Base-by-base conservation (phyloP, 805 yeast genomes). In the Kuraishia ogatae region DNA sequence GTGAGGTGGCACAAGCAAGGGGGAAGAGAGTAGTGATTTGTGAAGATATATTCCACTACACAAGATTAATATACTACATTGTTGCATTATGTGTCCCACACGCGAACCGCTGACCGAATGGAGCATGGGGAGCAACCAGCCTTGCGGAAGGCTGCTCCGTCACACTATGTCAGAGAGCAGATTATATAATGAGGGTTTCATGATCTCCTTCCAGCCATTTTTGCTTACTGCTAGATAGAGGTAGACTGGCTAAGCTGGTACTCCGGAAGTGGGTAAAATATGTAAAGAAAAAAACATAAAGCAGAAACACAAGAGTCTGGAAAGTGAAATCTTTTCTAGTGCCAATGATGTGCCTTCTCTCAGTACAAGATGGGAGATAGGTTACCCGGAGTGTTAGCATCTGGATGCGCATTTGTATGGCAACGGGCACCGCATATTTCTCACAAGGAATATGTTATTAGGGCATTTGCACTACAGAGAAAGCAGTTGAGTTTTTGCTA, bases 201-300 rank as follows among this genome's bases (percentile, higher is more conserved):
- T 53, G 54, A 52, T 70, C 73, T 71, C 66, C 75, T 66, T 71
- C 69, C 68, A 60, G 75, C 75, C 75, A 71, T 71, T 71, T 71
- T 62, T 71, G 73, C 73, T 56, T 63, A 61, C 57, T 57, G 29
- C 58, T 62, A 64, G 71, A 69, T 59, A 61, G 70, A 62, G 53
- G 63, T 54, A 57, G 53, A 52, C 65, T 62, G 57, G 66, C 61
- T 53, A 61, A 71, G 73, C 75, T 71, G 75, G 75, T 71, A 71
- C 55, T 70, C 73, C 75, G 64, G 69, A 70, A 69, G 73, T 69
- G 66, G 35, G 51, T 59, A 50, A 51, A 58, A 61, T 67, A 64
- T 66, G 69, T 68, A 61, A 53, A 24, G 50, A 48, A 52, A 50
- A 52, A 50, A 50, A 50, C 39, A 39, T 8, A 35, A 35, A 35